These are phyloP conservation scores for Flaveria robusta DNA, from an alignment of 129 eudicot species.

Conservation along the genomic window DNA sequence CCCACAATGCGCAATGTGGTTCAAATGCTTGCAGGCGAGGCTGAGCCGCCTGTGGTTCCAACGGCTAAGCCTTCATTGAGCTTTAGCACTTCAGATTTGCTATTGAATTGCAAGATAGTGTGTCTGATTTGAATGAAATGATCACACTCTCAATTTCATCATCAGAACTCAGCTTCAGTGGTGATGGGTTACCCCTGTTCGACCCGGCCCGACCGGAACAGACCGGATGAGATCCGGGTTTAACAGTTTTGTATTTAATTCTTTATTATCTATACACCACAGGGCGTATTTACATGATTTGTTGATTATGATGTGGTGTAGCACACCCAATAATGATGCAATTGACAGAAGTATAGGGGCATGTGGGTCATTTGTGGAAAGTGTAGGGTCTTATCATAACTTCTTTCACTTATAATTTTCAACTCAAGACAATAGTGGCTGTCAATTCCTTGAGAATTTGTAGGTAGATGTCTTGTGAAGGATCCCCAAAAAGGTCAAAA, in stretches of 20 bases:
- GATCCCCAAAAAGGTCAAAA: conserved; percentile 47
- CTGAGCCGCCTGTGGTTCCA: conserved; percentile 77
- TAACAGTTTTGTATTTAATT: conserved; percentile 24
- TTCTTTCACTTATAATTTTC: conserved; percentile 20
- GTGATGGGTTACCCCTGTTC: conserved; percentile 42
- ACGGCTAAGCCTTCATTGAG: conserved; percentile 66
- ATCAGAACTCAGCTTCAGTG: conserved; percentile 55
- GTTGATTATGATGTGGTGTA: conserved; percentile 39
- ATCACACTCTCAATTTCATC: conserved; percentile 59
- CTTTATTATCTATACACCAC: conserved; percentile 1
- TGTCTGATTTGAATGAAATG: conserved; percentile 74
- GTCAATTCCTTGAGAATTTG: conserved; percentile 34
- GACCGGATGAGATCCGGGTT: not conserved
- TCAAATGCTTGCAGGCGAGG: conserved; percentile 80
- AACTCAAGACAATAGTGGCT: conserved; percentile 21
- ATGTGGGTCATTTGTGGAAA: conserved; percentile 32
- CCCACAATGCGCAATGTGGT: conserved; percentile 82
- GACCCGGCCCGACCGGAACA: conserved; percentile 17
- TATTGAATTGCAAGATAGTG: conserved; percentile 78
- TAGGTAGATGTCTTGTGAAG: conserved; percentile 50
- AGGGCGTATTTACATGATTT: conserved; percentile 32
- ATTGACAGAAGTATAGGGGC: conserved; percentile 25
- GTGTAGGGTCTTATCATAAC: conserved; percentile 40
- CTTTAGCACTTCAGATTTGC: conserved; percentile 67
- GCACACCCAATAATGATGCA: conserved; percentile 30